Percentiles rank a stretch among this genome's conserved stretches.
These are phyloP conservation scores for Periconia sp. DNA, from an alignment of 2,329 filamentous ascomycete genomes.

Conservation along the genomic window DNA sequence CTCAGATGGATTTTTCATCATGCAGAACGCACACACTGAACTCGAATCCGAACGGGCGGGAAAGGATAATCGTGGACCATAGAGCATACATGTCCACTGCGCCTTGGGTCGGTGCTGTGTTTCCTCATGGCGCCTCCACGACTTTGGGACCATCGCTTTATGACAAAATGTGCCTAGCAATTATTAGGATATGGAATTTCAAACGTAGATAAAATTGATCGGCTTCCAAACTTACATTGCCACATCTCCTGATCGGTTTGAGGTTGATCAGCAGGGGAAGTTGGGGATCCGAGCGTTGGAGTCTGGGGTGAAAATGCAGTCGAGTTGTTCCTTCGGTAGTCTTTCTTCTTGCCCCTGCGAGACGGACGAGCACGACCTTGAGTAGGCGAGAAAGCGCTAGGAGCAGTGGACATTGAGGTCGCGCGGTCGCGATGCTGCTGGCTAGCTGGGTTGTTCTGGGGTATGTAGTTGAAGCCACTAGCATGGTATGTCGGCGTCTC, in stretches of 20 bases:
- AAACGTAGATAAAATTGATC: no score
- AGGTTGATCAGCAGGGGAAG: background rate
- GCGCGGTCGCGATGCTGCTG: background rate
- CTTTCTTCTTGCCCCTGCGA: slow-evolving; percentile 45
- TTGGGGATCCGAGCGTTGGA: slow-evolving; percentile 16
- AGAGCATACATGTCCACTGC: slow-evolving; percentile 42
- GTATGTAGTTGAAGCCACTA: slow-evolving; percentile 10
- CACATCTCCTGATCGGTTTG: slow-evolving; percentile 27
- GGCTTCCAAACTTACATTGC: no score
- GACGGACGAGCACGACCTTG: slow-evolving; percentile 14
- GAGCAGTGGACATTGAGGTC: slow-evolving; percentile 14
- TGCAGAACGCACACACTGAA: slow-evolving; percentile 39
- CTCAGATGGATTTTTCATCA: slow-evolving; percentile 29
- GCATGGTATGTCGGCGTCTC: slow-evolving; percentile 11
- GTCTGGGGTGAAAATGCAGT: slow-evolving; percentile 7
- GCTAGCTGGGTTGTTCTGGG: slow-evolving; percentile 9
- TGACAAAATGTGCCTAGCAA: slow-evolving; percentile 44
- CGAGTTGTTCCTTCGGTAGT: slow-evolving; percentile 31
- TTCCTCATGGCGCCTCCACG: slow-evolving; percentile 46
- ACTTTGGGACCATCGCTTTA: slow-evolving; percentile 35
- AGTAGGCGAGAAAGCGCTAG: slow-evolving; percentile 8
- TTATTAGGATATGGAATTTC: no score
- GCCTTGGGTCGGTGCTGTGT: slow-evolving; percentile 42
- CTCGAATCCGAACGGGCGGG: slow-evolving; percentile 9
- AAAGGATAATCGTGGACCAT: slow-evolving; percentile 27